Evolutionary conservation across 805 yeast species (phyloP), one percentile per base, ranked within the genome.

Genomic region (Candida ortonii): DNA sequence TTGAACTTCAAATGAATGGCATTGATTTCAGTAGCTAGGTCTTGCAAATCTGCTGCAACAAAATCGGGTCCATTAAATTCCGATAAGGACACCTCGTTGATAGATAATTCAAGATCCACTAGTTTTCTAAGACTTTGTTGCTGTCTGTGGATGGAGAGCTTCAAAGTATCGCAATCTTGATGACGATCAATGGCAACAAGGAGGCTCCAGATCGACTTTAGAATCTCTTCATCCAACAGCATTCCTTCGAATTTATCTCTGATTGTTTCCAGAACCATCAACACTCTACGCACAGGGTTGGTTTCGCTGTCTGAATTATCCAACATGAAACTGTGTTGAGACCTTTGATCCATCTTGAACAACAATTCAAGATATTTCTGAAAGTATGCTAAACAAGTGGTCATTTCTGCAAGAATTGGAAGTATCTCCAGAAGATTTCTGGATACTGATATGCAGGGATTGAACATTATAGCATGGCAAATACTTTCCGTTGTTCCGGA

Each of bases 401-500:
- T 59, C 23, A 76, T 61, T 41, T 72, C 72, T 20, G 71, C 76
- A 36, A 76, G 56, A 30, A 80, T 48, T 0, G 86, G 86, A 16
- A 80, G 47, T n/a, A 76, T 61, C 25, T 71, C 51, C 12, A 77
- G 53, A n/a, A 73, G 55, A 35, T 70, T 71, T 17, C 52, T 59
- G 12, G 68, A 61, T 14, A 65, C 58, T 27, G 47, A 34, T 14
- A 41, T 47, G 13, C 64, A 51, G 4, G 73, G 69, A 39, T 70
- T 70, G 55, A 79, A 80, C 11, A 87, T 55, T 16, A 85, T 64
- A 3, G 84, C 73, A 59, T 89, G 97, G 36, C 89, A 76, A 22
- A 88, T 67, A 28, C 88, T 73, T 55, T 88, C 96, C 8, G 75
- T 51, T 0, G 85, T 55, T 13, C 85, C 85, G 15, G 73, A 67